Conservation (phyloP, 176 grass and related monocot species). For the maize (Zea mays) region DNA sequence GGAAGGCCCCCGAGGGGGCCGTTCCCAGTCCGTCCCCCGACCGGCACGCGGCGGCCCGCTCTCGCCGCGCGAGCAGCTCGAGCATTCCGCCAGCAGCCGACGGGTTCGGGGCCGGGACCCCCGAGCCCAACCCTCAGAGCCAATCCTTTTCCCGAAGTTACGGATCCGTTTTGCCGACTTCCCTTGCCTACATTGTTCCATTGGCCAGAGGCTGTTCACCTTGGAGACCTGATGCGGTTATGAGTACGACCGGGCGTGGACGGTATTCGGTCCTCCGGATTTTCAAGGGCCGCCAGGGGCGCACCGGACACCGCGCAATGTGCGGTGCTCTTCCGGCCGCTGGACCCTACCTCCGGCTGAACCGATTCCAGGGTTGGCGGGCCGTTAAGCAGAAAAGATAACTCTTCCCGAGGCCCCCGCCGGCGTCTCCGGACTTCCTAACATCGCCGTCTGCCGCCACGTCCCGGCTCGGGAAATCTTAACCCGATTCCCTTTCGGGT, state of each 20-base stretch:
- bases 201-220: constrained; percentile 77
- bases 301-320: constrained; percentile 60
- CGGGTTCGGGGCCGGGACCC: constrained; percentile 42
- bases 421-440: too few species aligned
- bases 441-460: too few species aligned
- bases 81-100: constrained; percentile 15
- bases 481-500: too few species aligned
- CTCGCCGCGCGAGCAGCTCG: constrained; percentile 22
- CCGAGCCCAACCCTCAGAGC: constrained; percentile 62
- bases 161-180: constrained; percentile 54
- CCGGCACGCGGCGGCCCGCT: constrained; percentile 14
- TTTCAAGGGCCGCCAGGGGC: constrained; percentile 45
- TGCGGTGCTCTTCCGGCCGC: constrained; percentile 67
- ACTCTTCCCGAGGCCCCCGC: too few species aligned
- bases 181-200: constrained; percentile 66
- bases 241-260: constrained; percentile 65
- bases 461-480: too few species aligned
- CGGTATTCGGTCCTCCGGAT: constrained; percentile 43
- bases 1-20: constrained; percentile 40
- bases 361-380: too few species aligned
- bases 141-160: constrained; percentile 83
- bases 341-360: constrained; percentile 78
- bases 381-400: too few species aligned
- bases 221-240: constrained; percentile 87
- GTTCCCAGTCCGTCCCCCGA: constrained; percentile 21